phyloP scores from a whole-genome alignment of 805 yeast genomes.

The Brettanomyces nanus region DNA sequence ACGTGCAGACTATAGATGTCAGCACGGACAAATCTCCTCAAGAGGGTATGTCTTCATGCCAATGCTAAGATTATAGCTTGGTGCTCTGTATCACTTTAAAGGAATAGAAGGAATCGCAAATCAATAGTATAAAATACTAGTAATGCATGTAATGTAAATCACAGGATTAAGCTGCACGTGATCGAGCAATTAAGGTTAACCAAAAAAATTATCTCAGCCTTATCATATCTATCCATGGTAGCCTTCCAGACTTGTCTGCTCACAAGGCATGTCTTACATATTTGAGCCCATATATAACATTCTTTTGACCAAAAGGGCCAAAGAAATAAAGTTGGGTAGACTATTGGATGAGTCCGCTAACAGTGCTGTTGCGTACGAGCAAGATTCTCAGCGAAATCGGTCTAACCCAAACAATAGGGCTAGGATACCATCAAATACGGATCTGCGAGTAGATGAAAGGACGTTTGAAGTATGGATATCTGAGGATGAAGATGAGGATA shows the following conservation, averaged over 20 bases:
- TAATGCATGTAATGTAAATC: no score
- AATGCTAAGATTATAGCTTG: conserved; percentile 23
- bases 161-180: no score
- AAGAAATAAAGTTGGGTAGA: background rate
- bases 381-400: background rate
- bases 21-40: conserved; percentile 28
- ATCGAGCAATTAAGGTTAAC: no score
- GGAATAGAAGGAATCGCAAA: no score
- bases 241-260: no score
- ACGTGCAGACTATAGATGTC: conserved; percentile 37
- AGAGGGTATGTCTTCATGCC: conserved; percentile 29
- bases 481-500: conserved; percentile 2
- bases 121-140: no score
- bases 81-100: no score
- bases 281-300: conserved; percentile 1
- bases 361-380: background rate
- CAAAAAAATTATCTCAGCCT: no score
- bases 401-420: conserved; percentile 3
- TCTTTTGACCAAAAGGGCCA: background rate
- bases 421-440: background rate
- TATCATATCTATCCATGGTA: no score
- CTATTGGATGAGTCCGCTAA: background rate
- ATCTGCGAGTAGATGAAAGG: background rate
- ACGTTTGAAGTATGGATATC: conserved; percentile 4
- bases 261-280: conserved; percentile 2